phyloP scores from a whole-genome alignment of 805 yeast genomes.

The Yarrowia sp. region DNA sequence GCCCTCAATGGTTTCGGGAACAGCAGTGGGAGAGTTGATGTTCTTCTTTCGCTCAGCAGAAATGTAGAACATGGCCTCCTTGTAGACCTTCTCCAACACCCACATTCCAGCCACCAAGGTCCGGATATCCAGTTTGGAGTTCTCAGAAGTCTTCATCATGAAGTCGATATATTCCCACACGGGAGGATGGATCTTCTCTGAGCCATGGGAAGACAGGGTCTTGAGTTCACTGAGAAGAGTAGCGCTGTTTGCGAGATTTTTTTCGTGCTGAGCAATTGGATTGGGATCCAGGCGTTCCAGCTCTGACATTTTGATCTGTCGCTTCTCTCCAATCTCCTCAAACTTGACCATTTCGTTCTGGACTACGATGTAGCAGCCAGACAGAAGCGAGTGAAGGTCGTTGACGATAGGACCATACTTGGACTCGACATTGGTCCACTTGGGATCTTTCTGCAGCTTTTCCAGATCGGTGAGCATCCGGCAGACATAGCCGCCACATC shows the following conservation, averaged over 20 bases:
- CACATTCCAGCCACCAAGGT: slow-evolving; percentile 20
- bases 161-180: slow-evolving; percentile 21
- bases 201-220: not conserved
- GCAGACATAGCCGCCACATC: not conserved
- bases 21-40: not conserved
- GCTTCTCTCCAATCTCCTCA: slow-evolving; percentile 7
- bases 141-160: slow-evolving; percentile 3
- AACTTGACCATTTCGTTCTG: slow-evolving; percentile 21
- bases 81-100: slow-evolving; percentile 21
- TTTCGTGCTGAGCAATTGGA: not conserved
- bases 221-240: not conserved
- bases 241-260: not conserved
- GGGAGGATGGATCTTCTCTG: slow-evolving; percentile 15
- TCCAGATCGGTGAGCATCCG: slow-evolving; percentile 9
- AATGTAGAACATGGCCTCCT: slow-evolving; percentile 23
- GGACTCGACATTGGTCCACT: slow-evolving; percentile 13
- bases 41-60: slow-evolving; percentile 1
- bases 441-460: not conserved
- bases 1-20: not conserved
- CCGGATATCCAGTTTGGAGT: not conserved
- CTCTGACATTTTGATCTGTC: slow-evolving; percentile 13
- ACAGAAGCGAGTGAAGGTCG: not conserved
- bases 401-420: slow-evolving; percentile 2
- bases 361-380: not conserved
- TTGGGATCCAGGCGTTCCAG: slow-evolving; percentile 1